Evolutionary conservation across 2,329 filamentous ascomycete species (phyloP).

Genomic region (Claviceps quebecensis): DNA sequence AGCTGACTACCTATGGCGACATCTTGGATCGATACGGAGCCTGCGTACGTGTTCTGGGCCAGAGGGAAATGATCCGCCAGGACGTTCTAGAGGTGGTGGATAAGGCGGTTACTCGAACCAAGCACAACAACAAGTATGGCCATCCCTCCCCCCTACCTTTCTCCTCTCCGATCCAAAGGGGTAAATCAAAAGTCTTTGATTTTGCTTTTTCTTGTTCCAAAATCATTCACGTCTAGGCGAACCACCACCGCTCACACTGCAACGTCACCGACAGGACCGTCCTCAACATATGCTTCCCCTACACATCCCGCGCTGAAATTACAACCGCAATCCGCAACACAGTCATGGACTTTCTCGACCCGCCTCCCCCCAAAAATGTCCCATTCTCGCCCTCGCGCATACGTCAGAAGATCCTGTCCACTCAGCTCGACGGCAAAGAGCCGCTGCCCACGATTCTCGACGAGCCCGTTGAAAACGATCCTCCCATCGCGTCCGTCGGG

Average conservation of each 20-base stretch:
- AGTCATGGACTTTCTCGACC: conserved; percentile 71
- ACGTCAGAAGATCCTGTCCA: conserved; percentile 66
- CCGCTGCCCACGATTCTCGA: conserved; percentile 35
- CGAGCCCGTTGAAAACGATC: conserved; percentile 9
- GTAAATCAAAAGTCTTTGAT: background rate
- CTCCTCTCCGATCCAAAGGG: too few species aligned
- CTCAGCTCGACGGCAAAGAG: conserved; percentile 38
- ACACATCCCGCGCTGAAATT: conserved; percentile 92
- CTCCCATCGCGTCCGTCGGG: conserved; percentile 12
- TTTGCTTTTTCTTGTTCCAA: background rate
- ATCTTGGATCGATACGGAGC: conserved; percentile 87
- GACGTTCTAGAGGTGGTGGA: conserved; percentile 87
- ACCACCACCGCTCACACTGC: background rate
- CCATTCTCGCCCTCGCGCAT: conserved; percentile 84
- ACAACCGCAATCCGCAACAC: conserved; percentile 78
- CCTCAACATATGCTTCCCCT: conserved; percentile 94
- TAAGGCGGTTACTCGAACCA: conserved; percentile 72
- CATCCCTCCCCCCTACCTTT: background rate
- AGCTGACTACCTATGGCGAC: conserved; percentile 85
- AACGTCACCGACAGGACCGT: conserved; percentile 27
- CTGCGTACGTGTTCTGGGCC: conserved; percentile 70
- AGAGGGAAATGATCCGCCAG: conserved; percentile 66
- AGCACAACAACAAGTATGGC: conserved; percentile 63
- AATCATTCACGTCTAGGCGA: too few species aligned
- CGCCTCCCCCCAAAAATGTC: conserved; percentile 48